Evolutionary conservation across 2,329 filamentous ascomycete genomes (phyloP).

Genomic region (Proliferodiscus dingleyae): DNA sequence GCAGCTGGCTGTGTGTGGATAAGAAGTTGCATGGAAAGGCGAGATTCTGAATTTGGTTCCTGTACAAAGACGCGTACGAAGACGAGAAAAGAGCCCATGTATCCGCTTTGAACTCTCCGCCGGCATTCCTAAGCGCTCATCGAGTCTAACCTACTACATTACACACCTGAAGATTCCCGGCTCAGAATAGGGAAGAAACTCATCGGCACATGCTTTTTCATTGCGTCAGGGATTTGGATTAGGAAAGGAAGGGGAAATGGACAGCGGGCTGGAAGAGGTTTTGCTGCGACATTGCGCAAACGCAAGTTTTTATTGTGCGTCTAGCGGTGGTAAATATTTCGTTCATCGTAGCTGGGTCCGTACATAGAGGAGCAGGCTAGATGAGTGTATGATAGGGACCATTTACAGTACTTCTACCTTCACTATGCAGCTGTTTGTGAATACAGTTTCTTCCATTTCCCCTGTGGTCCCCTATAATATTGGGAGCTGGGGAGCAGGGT

Average conservation of each 20-base stretch:
- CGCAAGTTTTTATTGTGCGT: slow-evolving; percentile 13
- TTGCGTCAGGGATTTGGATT: slow-evolving; percentile 8
- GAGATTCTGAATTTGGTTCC: slow-evolving; percentile 13
- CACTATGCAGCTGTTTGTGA: too few species aligned
- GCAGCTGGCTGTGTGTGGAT: slow-evolving; percentile 25
- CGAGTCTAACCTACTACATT: too few species aligned
- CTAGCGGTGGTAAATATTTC: slow-evolving; percentile 15
- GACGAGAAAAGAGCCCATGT: slow-evolving; percentile 1
- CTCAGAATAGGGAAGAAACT: not conserved
- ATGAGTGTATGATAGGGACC: too few species aligned
- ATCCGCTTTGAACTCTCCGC: not conserved
- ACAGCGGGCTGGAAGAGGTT: not conserved
- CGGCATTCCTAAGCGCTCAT: not conserved
- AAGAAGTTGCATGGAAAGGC: slow-evolving; percentile 12
- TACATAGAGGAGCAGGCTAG: too few species aligned
- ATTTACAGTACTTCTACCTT: too few species aligned
- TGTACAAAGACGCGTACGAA: slow-evolving; percentile 9
- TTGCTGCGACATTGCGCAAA: slow-evolving; percentile 8
- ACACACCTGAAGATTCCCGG: too few species aligned
- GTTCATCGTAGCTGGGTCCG: not conserved
- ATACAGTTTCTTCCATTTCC: too few species aligned
- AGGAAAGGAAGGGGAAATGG: not conserved
- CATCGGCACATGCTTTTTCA: slow-evolving; percentile 9
- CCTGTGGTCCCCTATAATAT: too few species aligned
- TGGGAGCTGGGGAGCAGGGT: too few species aligned